Conservation (phyloP, 2,329 filamentous ascomycete genomes). For the Aspergillus cejpii region DNA sequence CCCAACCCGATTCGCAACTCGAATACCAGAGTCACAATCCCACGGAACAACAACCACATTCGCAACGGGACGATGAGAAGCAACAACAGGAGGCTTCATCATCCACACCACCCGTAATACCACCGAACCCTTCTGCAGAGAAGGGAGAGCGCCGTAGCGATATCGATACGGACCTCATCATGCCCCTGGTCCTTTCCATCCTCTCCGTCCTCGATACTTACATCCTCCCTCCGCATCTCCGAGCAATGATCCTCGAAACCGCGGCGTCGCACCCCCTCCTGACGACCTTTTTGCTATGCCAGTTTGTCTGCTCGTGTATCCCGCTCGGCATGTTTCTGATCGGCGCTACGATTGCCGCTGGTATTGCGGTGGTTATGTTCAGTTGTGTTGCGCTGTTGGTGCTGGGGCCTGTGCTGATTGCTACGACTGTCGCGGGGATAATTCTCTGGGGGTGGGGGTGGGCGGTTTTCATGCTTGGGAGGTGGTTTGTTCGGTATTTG, state of each 20-base stretch:
- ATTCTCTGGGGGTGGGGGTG: constrained; percentile 63
- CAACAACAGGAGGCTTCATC: background rate
- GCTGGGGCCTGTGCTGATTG: constrained; percentile 61
- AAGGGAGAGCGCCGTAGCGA: background rate
- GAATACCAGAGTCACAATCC: background rate
- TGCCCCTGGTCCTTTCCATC: constrained; percentile 6
- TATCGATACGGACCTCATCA: background rate
- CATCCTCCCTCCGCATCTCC: constrained; percentile 55
- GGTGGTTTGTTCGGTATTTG: constrained; percentile 8
- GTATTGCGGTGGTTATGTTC: constrained; percentile 53
- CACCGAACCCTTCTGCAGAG: background rate
- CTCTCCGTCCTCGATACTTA: constrained; percentile 8
- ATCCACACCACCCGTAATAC: background rate
- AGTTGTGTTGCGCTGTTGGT: constrained; percentile 57
- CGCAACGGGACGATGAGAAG: background rate
- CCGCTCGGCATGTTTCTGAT: constrained; percentile 63
- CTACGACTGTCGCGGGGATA: constrained; percentile 57
- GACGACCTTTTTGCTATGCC: constrained; percentile 60
- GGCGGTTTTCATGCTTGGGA: constrained; percentile 44
- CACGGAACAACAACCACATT: background rate
- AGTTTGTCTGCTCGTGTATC: constrained; percentile 58
- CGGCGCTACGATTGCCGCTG: constrained; percentile 56
- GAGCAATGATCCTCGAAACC: constrained; percentile 50
- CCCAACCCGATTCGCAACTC: background rate
- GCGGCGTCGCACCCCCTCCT: constrained; percentile 63